Conservation (phyloP, 2,329 filamentous ascomycete species). For the Knufia petricola region DNA sequence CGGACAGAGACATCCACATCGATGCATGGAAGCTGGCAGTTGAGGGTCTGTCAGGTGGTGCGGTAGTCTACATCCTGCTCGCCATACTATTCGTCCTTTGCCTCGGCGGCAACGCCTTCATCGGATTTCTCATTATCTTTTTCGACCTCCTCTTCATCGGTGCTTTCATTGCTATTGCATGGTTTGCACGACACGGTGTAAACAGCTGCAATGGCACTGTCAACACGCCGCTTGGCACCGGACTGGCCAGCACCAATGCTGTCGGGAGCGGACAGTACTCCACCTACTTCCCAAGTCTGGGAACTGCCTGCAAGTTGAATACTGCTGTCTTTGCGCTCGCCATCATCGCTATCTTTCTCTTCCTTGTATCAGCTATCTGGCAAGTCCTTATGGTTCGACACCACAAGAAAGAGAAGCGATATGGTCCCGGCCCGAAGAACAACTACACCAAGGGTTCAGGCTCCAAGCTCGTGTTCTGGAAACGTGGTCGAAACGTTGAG, state of each 20-base stretch:
- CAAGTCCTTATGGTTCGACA: conserved; percentile 60
- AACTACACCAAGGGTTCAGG: conserved; percentile 57
- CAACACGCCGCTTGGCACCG: conserved; percentile 59
- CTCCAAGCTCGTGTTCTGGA: conserved; percentile 37
- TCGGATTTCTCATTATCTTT: conserved; percentile 60
- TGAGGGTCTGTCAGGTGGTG: conserved; percentile 66
- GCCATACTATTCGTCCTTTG: conserved; percentile 70
- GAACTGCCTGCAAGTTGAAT: conserved; percentile 65
- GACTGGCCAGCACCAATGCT: conserved; percentile 43
- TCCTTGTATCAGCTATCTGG: conserved; percentile 60
- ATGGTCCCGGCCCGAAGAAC: conserved; percentile 55
- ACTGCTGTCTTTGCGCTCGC: conserved; percentile 68
- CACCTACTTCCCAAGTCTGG: conserved; percentile 29
- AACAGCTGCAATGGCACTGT: conserved; percentile 55
- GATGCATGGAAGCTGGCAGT: conserved; percentile 60
- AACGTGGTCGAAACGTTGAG: conserved; percentile 28
- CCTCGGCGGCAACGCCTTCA: conserved; percentile 63
- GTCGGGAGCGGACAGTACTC: conserved; percentile 22
- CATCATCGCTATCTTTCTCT: conserved; percentile 73
- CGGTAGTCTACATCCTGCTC: conserved; percentile 62
- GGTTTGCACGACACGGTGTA: conserved; percentile 61
- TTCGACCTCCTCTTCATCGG: conserved; percentile 69
- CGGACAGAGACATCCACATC: conserved; percentile 55
- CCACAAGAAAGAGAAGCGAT: conserved; percentile 65
- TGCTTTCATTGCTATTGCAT: conserved; percentile 71